Evolutionary conservation across 2,329 filamentous ascomycete genomes (phyloP).

Genomic region (Ceratocystis diversiconidia): DNA sequence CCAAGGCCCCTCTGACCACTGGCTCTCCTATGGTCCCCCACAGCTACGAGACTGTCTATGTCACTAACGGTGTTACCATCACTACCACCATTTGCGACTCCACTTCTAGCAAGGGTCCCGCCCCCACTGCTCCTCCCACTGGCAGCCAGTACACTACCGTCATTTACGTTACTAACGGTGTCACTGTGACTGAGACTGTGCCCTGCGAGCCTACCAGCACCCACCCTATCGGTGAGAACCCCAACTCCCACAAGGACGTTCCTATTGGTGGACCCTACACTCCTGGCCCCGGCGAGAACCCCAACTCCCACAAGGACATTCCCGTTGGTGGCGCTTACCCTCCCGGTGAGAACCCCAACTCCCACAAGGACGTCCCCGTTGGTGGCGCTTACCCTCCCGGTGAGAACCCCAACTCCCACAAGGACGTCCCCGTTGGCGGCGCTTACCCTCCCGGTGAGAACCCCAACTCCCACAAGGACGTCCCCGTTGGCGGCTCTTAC

Average conservation of each 20-base stretch:
- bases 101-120: background rate
- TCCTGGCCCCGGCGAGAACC: background rate
- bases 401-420: background rate
- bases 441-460: background rate
- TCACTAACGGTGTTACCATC: constrained; percentile 8
- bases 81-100: constrained; percentile 8
- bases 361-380: background rate
- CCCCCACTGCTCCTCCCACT: background rate
- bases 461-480: background rate
- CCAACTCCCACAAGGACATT: background rate
- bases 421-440: constrained; percentile 3
- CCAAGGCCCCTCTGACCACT: too few species aligned
- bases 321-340: background rate
- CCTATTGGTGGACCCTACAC: background rate
- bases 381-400: background rate
- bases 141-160: background rate
- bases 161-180: constrained; percentile 2
- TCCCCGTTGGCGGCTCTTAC: background rate
- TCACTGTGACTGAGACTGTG: constrained; percentile 5
- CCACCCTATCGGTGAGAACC: background rate
- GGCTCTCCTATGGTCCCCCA: background rate
- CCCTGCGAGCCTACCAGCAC: constrained; percentile 2
- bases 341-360: background rate
- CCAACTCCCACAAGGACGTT: background rate
- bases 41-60: background rate